Evolutionary conservation across 164 flowering plant genomes (phyloP), one percentile per base, ranked within the genome.

Genomic region (Berberis vulgaris): DNA sequence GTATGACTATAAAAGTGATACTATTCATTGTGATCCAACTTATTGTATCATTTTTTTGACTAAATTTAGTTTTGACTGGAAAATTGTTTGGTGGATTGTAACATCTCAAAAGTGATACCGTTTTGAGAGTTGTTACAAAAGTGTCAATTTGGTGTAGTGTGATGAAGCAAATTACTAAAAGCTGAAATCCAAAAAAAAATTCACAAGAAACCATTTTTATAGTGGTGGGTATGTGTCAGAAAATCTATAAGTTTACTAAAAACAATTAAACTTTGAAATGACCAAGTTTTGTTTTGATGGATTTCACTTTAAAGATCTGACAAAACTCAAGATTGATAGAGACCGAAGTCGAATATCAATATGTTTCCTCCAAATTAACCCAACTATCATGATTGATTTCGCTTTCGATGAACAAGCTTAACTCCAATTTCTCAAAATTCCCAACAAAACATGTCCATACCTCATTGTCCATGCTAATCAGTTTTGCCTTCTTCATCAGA

Each of bases 401-500:
- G 62, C 64, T 53, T 69, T 58, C 64, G 4, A n/a, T 10, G 41
- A 60, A 38, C 49, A 38, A 63, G 47, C 12, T 38, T 10, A 61
- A 9, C 41, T 41, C 11, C n/a, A 26, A 65, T 42, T 59, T 57
- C 7, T 10, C 40, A 8, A 43, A 11, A 59, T 2, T 50, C 26
- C 5, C 1, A 43, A 10, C 5, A 38, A 43, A 57, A 45, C 11
- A 1, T 43, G 7, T 49, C 1, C 54, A 53, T 67, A 77, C 99
- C 97, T 95, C 97, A 72, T 95, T 94, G 50, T 91, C 94, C 97
- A 95, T 91, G 83, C 67, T 78, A 39, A 89, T 72, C 8, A 95
- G 85, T 81, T 91, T 95, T 0, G 88, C 99, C 65, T 91, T 95
- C 86, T 91, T 95, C 97, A 89, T 87, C 80, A 89, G 99, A 77